These are phyloP conservation scores for Clonostachys sp. DNA, from an alignment of 2,329 filamentous ascomycete species.

Conservation along the genomic window DNA sequence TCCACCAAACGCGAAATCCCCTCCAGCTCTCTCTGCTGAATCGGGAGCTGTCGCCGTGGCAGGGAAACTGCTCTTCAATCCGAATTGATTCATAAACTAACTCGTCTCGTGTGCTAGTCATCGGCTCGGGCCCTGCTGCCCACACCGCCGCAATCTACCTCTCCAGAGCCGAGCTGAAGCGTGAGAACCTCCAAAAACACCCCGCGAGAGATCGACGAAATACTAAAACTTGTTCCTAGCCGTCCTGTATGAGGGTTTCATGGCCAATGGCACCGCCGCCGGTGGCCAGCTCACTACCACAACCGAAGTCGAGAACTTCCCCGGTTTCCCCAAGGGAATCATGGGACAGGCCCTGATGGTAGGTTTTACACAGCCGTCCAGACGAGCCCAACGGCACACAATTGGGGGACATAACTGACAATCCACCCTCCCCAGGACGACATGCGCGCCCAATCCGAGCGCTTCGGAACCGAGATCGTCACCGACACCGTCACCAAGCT, in stretches of 20 bases:
- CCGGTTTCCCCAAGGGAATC: slow-evolving; percentile 87
- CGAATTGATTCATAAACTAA: background rate
- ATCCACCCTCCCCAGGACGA: slow-evolving; percentile 52
- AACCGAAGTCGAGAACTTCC: slow-evolving; percentile 97
- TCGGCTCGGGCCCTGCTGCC: slow-evolving; percentile 93
- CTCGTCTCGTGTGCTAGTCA: slow-evolving; percentile 40
- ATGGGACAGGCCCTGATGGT: slow-evolving; percentile 86
- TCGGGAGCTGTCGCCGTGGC: background rate
- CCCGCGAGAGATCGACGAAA: background rate
- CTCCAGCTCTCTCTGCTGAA: background rate
- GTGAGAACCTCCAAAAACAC: slow-evolving; percentile 30
- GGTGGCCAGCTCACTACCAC: slow-evolving; percentile 97
- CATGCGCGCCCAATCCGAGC: slow-evolving; percentile 88
- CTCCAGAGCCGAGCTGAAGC: slow-evolving; percentile 88
- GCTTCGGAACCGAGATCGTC: slow-evolving; percentile 89
- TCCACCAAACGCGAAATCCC: background rate
- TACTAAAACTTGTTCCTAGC: slow-evolving; percentile 35
- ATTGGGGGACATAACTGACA: background rate
- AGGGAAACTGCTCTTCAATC: background rate
- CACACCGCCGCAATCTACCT: slow-evolving; percentile 98
- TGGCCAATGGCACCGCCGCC: slow-evolving; percentile 93
- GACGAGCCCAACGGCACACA: background rate
- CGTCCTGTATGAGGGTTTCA: slow-evolving; percentile 95
- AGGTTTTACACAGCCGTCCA: slow-evolving; percentile 10
- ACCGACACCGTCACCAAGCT: slow-evolving; percentile 88